Base-by-base conservation (phyloP, 2,329 filamentous ascomycete species). In the Microcyclospora tardicrescens region DNA sequence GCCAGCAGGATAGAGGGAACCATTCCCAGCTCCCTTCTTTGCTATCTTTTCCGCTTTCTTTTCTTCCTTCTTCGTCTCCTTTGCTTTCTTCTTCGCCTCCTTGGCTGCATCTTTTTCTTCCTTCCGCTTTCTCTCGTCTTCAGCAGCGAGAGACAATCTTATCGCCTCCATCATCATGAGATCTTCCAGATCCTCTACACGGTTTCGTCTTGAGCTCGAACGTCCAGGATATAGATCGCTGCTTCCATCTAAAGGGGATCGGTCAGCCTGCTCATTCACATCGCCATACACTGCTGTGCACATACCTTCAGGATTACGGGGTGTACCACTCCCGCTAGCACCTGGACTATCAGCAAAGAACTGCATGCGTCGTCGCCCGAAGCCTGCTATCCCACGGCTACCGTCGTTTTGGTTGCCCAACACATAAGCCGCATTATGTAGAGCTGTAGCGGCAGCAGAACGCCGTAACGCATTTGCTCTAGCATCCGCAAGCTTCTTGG, bases 151-250 rank as follows among this genome's bases (percentile, higher is more conserved):
- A 35, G 86, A 94, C 24, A 94, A 61, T 30, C 91, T 73, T 35
- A 98, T 93, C 0, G 91, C 91, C 59, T 98, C 91, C 71, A 91
- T 85, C 69, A 96, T 86, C 91, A 98, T 98, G 68, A 98, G 83
- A 35, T 94, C 89, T 58, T 98, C 91, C 0, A 96, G 71, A 50
- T 96, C 87, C 15, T 93, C 84, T 56, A 93, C 76, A 24, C 84
- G 72, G 40, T 61, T 73, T 44, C 75, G 65, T 43, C 78, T 64
- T 28, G 72, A 73, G 48, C 68, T 72, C 13, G 61, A 58, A 6
- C 71, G 61, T 11, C 59, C 63, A 27, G 60, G 53, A 28, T 54
- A 56, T 5, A 64, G 42, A 41, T 63, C 63, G 37, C 39, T 55
- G 40, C 56, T 43, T 19, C 44, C 44, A 28, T 50, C 44, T 43